Conservation (phyloP, 2,329 filamentous ascomycete genomes). For the Paracamarosporium sp. region DNA sequence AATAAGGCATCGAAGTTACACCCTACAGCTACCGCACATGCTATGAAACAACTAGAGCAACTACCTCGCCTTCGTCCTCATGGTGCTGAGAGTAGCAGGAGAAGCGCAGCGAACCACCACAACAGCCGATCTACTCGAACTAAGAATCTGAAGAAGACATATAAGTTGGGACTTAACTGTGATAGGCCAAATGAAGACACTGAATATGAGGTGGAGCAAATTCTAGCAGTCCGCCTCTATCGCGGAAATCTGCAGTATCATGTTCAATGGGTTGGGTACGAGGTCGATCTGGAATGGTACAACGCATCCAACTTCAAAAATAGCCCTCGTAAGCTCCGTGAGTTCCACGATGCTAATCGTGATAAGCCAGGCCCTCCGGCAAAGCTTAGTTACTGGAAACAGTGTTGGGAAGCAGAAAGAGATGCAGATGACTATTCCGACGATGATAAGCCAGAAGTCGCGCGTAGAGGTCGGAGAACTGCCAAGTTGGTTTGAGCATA, state of each 20-base stretch:
- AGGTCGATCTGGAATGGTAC: slow-evolving; percentile 15
- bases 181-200: background rate
- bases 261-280: slow-evolving; percentile 15
- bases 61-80: no score
- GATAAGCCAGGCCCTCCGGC: slow-evolving; percentile 9
- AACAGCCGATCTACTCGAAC: background rate
- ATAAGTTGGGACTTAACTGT: background rate
- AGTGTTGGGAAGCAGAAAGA: slow-evolving; percentile 11
- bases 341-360: slow-evolving; percentile 11
- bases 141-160: background rate
- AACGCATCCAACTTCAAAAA: slow-evolving; percentile 18
- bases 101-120: background rate
- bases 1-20: background rate
- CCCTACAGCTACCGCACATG: no score
- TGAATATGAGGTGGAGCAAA: slow-evolving; percentile 11
- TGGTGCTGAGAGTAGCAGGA: slow-evolving; percentile 1
- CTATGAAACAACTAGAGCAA: no score
- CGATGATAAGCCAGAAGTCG: slow-evolving; percentile 14
- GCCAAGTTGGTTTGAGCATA: no score
- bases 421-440: slow-evolving; percentile 7
- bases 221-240: slow-evolving; percentile 23
- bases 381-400: slow-evolving; percentile 9
- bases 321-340: slow-evolving; percentile 12
- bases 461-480: no score
- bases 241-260: slow-evolving; percentile 10